A percentile compares a stretch with the other conserved stretches of the same genome.
Conservation (phyloP, 495 filamentous ascomycete genomes). For the Clavariopsis aquatica region DNA sequence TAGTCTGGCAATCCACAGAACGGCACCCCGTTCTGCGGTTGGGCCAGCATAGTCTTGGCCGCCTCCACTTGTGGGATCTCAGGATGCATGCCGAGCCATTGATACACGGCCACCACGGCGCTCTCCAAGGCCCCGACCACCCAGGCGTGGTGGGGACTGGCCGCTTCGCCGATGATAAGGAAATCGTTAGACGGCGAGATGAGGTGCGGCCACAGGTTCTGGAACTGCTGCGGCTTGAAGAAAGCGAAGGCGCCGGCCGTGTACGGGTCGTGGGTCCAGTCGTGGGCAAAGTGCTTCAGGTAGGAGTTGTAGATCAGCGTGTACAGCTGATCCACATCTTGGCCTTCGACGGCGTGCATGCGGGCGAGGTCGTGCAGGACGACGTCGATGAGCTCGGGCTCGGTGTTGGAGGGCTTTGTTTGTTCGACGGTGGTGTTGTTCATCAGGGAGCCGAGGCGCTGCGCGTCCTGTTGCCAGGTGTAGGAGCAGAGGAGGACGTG, state of each 20-base stretch:
- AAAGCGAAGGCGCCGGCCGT: background rate
- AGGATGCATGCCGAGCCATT: no score
- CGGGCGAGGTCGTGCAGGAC: background rate
- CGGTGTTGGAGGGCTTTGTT: no score
- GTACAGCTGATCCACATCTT: background rate
- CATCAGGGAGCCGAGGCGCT: background rate
- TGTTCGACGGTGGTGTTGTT: background rate
- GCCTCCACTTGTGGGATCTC: no score
- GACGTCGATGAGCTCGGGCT: no score
- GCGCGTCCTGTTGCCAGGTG: background rate
- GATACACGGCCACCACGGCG: no score
- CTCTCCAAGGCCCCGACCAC: background rate
- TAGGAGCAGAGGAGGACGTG: background rate
- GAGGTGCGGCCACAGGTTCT: background rate
- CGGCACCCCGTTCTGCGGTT: no score
- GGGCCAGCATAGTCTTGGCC: no score
- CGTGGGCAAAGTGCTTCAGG: background rate
- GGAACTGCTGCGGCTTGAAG: background rate
- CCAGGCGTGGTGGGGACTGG: background rate
- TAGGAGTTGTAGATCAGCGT: no score
- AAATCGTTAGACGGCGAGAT: background rate
- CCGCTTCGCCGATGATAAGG: background rate
- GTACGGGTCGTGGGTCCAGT: background rate
- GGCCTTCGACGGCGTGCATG: background rate
- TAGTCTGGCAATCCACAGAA: no score